These are phyloP conservation scores for Corymbia maculata DNA, from an alignment of 345 rosid genomes.

Conservation along the genomic window DNA sequence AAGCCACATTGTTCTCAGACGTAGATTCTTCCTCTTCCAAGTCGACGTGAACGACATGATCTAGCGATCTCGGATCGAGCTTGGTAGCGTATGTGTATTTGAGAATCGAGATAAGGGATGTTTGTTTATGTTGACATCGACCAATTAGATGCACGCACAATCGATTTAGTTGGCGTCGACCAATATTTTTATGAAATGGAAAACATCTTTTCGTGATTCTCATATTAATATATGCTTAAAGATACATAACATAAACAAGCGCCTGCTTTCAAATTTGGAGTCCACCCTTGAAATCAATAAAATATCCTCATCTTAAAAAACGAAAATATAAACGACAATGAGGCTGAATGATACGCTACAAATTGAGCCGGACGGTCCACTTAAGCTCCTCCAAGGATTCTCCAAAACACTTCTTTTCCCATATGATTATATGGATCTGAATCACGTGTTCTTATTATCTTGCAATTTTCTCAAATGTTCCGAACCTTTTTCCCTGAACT, in stretches of 20 bases:
- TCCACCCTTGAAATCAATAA: background rate
- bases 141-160: background rate
- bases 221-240: background rate
- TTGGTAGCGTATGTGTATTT: background rate
- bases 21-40: background rate
- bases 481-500: background rate
- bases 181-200: background rate
- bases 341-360: background rate
- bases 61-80: background rate
- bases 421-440: background rate
- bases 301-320: background rate
- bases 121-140: background rate
- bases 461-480: background rate
- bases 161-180: background rate
- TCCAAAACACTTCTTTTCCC: background rate
- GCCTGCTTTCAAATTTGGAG: background rate
- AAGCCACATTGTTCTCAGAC: background rate
- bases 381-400: background rate
- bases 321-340: background rate
- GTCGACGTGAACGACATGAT: background rate
- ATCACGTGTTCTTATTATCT: background rate
- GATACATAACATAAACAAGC: background rate
- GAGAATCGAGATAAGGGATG: background rate
- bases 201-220: background rate
- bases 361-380: no score